A percentile compares a stretch with the other conserved stretches of the same genome.
Conservation (phyloP, 129 eudicot species). For the Rutidosis leptorrhynchoides region DNA sequence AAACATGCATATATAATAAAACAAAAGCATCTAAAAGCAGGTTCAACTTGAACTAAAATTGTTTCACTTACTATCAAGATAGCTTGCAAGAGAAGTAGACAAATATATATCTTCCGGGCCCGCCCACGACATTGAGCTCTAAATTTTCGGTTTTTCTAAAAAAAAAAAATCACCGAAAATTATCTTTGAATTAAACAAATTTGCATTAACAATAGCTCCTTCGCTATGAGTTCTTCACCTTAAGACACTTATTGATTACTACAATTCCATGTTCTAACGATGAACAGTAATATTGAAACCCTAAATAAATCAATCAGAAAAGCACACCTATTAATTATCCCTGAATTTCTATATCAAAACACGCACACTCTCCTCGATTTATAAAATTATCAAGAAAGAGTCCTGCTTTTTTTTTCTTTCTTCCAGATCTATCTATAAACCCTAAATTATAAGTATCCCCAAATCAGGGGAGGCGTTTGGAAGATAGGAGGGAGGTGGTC, state of each 20-base stretch:
- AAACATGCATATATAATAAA: background rate
- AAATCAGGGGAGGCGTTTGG: slow-evolving; percentile 39
- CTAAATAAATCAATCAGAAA: slow-evolving; percentile 17
- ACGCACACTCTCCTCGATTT: slow-evolving; percentile 5
- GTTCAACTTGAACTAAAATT: background rate
- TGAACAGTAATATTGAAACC: slow-evolving; percentile 21
- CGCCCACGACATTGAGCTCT: slow-evolving; percentile 84
- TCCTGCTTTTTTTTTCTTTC: background rate
- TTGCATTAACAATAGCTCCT: slow-evolving; percentile 51
- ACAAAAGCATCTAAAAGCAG: background rate
- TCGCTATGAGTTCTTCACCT: background rate
- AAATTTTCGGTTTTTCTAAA: slow-evolving; percentile 44
- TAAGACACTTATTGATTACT: background rate
- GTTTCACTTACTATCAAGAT: slow-evolving; percentile 74
- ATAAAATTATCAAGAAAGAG: slow-evolving; percentile 9
- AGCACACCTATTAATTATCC: background rate
- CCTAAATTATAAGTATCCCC: slow-evolving; percentile 49
- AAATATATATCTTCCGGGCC: slow-evolving; percentile 81
- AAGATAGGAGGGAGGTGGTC: slow-evolving; percentile 17
- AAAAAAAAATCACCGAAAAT: slow-evolving; percentile 48
- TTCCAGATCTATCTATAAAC: slow-evolving; percentile 39
- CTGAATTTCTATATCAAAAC: slow-evolving; percentile 10
- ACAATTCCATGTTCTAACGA: slow-evolving; percentile 3
- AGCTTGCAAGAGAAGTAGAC: slow-evolving; percentile 93
- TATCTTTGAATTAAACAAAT: slow-evolving; percentile 30